A percentile compares a stretch with the other conserved stretches of the same genome.
Conservation (phyloP, 2,329 filamentous ascomycete genomes). For the Zasmidium cellare region DNA sequence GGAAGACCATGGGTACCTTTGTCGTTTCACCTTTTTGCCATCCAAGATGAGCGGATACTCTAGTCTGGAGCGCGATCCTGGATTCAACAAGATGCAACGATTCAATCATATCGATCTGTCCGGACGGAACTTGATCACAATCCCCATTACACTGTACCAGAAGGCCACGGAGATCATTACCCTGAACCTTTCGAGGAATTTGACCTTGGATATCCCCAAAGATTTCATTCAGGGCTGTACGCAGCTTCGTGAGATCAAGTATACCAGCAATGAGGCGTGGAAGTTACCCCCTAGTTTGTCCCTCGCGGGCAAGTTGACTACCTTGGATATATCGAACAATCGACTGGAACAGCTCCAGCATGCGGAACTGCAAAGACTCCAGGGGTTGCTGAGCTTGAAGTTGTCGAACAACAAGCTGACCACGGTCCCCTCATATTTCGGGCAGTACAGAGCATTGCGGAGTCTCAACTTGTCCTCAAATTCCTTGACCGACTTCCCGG, state of each 20-base stretch:
- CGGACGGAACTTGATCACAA: constrained; percentile 86
- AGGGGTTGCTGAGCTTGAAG: constrained; percentile 81
- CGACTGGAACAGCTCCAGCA: constrained; percentile 82
- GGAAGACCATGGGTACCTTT: constrained; percentile 96
- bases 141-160: constrained; percentile 90
- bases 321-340: constrained; percentile 94
- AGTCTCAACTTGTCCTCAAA: constrained; percentile 94
- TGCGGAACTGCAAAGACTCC: constrained; percentile 74
- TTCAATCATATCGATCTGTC: constrained; percentile 92
- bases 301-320: constrained; percentile 77
- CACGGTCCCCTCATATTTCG: constrained; percentile 77
- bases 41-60: constrained; percentile 79
- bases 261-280: constrained; percentile 88
- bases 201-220: constrained; percentile 87
- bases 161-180: constrained; percentile 92
- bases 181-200: constrained; percentile 87
- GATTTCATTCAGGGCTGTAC: constrained; percentile 95
- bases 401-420: constrained; percentile 90
- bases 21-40: constrained; percentile 91
- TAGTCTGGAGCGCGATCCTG: constrained; percentile 72
- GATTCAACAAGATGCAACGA: constrained; percentile 79
- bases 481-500: constrained; percentile 79
- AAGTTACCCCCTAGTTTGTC: constrained; percentile 81
- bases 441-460: constrained; percentile 73
- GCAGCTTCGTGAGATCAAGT: constrained; percentile 92